These are phyloP conservation scores for Dioscorea dumetorum DNA, from an alignment of 106 monocot species.

Conservation along the genomic window DNA sequence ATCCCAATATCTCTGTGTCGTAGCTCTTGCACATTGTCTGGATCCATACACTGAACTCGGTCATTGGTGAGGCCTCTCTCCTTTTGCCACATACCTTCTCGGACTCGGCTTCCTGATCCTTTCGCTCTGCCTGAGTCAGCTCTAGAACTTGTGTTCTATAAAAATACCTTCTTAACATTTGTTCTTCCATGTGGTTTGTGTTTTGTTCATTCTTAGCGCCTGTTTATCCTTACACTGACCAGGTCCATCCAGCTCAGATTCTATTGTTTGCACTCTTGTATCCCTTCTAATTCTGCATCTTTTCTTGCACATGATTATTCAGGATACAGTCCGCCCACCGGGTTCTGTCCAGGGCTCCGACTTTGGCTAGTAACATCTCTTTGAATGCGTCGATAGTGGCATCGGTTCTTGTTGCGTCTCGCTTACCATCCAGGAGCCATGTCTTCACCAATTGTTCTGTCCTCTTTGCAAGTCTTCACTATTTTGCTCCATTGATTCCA, in stretches of 20 bases:
- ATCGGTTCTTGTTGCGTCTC: slow-evolving; percentile 86
- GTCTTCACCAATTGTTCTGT: slow-evolving; percentile 85
- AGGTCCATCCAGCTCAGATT: slow-evolving; percentile 92
- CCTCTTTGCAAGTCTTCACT: slow-evolving; percentile 89
- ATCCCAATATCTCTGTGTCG: slow-evolving; percentile 75
- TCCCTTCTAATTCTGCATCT: slow-evolving; percentile 77
- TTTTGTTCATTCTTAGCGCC: slow-evolving; percentile 74
- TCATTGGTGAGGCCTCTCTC: slow-evolving; percentile 59
- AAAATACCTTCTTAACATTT: slow-evolving; percentile 62
- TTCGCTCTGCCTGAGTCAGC: slow-evolving; percentile 31
- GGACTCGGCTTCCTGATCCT: slow-evolving; percentile 58
- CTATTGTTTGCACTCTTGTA: slow-evolving; percentile 70
- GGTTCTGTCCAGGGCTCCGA: slow-evolving; percentile 59
- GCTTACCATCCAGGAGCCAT: slow-evolving; percentile 78
- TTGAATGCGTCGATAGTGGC: slow-evolving; percentile 93
- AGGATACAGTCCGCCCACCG: slow-evolving; percentile 58
- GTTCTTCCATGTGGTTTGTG: slow-evolving; percentile 80
- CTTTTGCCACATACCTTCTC: slow-evolving; percentile 46
- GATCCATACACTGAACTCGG: slow-evolving; percentile 57
- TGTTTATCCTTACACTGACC: slow-evolving; percentile 75
- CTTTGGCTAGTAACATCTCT: slow-evolving; percentile 62
- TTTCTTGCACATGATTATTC: slow-evolving; percentile 92
- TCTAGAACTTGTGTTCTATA: slow-evolving; percentile 36
- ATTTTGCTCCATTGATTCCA: slow-evolving; percentile 58
- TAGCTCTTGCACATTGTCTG: slow-evolving; percentile 74